These are phyloP conservation scores for Aureobasidium sp. DNA, from an alignment of 2,329 filamentous ascomycete species.

Conservation along the genomic window DNA sequence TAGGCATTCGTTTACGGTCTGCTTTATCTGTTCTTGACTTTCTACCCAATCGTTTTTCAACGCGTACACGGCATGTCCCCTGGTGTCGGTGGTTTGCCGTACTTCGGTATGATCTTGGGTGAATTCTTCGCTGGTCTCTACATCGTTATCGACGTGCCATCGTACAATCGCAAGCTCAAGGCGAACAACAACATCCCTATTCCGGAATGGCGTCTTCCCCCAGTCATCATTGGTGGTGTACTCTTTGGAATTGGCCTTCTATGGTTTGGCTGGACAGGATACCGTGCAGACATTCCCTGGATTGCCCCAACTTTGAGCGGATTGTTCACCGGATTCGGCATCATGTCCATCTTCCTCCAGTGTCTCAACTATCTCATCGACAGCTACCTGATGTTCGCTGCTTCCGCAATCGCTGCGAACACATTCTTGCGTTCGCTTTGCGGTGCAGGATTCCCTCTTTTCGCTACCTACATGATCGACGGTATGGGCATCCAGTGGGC, in stretches of 20 bases:
- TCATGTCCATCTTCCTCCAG: conserved; percentile 52
- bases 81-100: conserved; percentile 69
- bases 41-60: conserved; percentile 75
- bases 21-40: conserved; percentile 78
- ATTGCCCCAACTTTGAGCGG: conserved; percentile 37
- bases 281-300: conserved; percentile 32
- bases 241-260: conserved; percentile 27
- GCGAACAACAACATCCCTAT: conserved; percentile 46
- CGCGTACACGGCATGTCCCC: conserved; percentile 60
- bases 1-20: conserved; percentile 41
- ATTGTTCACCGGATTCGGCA: conserved; percentile 49
- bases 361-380: conserved; percentile 54
- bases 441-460: conserved; percentile 46
- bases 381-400: conserved; percentile 52
- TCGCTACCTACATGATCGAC: conserved; percentile 48
- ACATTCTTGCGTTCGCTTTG: conserved; percentile 47
- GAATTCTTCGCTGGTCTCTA: conserved; percentile 24
- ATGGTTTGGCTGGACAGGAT: conserved; percentile 22
- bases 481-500: conserved; percentile 46
- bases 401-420: conserved; percentile 50
- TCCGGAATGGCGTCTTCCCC: conserved; percentile 52
- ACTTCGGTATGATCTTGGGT: conserved; percentile 60
- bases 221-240: conserved; percentile 47
- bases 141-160: conserved; percentile 24
- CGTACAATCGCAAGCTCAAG: conserved; percentile 29